Evolutionary conservation across 345 rosid species (phyloP), one percentile per base, ranked within the genome.

Genomic region (Salix exigua): DNA sequence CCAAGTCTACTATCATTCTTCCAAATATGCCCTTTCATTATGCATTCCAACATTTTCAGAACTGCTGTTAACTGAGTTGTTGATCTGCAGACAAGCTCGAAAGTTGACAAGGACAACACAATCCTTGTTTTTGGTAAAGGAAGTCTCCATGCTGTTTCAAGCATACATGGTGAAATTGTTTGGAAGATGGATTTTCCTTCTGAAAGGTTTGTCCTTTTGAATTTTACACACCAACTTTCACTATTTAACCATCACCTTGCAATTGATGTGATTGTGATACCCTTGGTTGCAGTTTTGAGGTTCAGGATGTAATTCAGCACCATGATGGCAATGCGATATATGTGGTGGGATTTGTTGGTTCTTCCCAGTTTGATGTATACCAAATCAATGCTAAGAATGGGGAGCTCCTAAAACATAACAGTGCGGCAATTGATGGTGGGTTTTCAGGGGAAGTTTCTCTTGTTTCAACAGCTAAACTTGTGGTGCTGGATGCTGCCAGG

Each of bases 101-200:
- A 86, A 88, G 85, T 80, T 84, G 95, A 88, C 74, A 92, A 88
- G 89, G 97, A 92, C 84, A 87, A 81, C 50, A 55, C 81, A 38
- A 80, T 91, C 74, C 62, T 91, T 73, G 92, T 93, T 73, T 89
- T 89, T 38, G 82, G 91, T 67, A 86, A 84, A 82, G 97, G 98
- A 74, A 84, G 85, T 78, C 89, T 96, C 75, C 90, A 87, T 86
- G 97, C 97, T 78, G 81, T 96, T 82, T 96, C 98, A 84, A 88
- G 94, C 79, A 17, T 85, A 74, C 94, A 91, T 82, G 98, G 99
- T 28, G 97, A 91, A 79, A 67, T 94, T 81, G 85, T 96, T 64
- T 96, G 99, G 99, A 88, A 84, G 84, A 88, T 83, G 84, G 98
- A 96, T 83, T 87, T 92, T 83, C 82, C 87, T 25, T 84, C 81